A percentile compares a stretch with the other conserved stretches of the same genome.
These are phyloP conservation scores for Lineolata rhizophorae DNA, from an alignment of 495 filamentous ascomycete species.

Conservation along the genomic window DNA sequence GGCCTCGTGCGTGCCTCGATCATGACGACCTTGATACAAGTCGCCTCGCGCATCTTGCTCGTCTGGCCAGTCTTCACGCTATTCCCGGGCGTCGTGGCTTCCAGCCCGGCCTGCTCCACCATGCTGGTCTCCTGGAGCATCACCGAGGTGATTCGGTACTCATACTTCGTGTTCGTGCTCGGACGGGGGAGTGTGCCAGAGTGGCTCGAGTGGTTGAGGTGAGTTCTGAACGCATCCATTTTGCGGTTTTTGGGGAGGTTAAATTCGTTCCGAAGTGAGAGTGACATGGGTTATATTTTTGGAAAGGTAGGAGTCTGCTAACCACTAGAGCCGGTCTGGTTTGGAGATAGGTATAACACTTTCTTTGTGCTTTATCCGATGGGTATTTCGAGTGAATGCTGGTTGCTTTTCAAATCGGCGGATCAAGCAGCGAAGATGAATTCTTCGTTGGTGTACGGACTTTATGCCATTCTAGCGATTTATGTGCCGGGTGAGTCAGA, in stretches of 20 bases:
- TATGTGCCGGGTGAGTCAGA: slow-evolving; percentile 67
- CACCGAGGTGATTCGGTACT: slow-evolving; percentile 77
- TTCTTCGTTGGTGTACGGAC: slow-evolving; percentile 29
- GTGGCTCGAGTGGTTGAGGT: slow-evolving; percentile 57
- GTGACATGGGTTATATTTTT: too few relatives aligned
- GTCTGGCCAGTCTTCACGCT: slow-evolving; percentile 55
- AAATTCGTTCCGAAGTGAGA: too few relatives aligned
- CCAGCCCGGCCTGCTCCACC: slow-evolving; percentile 30
- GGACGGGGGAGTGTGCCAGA: slow-evolving; percentile 31
- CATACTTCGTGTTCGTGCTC: slow-evolving; percentile 62
- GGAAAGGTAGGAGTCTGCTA: too few relatives aligned
- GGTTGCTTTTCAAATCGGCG: slow-evolving; percentile 45
- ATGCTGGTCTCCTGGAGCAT: slow-evolving; percentile 69
- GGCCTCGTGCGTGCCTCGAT: slow-evolving; percentile 70
- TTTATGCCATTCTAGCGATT: slow-evolving; percentile 40
- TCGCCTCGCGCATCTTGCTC: slow-evolving; percentile 58
- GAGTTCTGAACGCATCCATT: slow-evolving; percentile 5
- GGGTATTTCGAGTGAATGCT: slow-evolving; percentile 70
- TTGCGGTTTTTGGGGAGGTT: too few relatives aligned
- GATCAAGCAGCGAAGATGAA: slow-evolving; percentile 30
- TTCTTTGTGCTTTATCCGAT: slow-evolving; percentile 86
- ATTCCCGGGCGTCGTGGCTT: slow-evolving; percentile 34
- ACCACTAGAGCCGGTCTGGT: not conserved
- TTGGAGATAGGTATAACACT: slow-evolving; percentile 44
- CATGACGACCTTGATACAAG: slow-evolving; percentile 73